phyloP scores from a whole-genome alignment of 106 monocot species.

The Gastrodia elata region DNA sequence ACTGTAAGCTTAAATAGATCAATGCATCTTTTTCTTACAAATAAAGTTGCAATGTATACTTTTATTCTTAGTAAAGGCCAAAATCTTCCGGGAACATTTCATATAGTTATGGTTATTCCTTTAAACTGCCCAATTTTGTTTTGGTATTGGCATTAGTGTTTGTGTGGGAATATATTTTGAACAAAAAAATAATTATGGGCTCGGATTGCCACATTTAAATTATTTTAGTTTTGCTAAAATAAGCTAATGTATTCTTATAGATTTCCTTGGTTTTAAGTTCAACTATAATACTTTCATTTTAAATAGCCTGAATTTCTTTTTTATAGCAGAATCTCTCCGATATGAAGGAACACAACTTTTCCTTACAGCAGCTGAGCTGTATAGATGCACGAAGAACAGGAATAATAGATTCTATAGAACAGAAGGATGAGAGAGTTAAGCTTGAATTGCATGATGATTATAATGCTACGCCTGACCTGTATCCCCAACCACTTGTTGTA shows the following conservation, averaged over 20 bases:
- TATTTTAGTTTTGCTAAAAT: background rate
- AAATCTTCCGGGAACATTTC: slow-evolving; percentile 10
- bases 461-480: background rate
- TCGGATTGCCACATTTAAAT: background rate
- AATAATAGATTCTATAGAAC: background rate
- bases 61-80: background rate
- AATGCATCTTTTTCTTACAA: slow-evolving; percentile 10
- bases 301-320: background rate
- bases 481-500: slow-evolving; percentile 4
- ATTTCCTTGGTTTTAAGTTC: slow-evolving; percentile 4
- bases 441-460: background rate
- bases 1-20: slow-evolving; percentile 1
- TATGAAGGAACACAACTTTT: slow-evolving; percentile 3
- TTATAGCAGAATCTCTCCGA: background rate
- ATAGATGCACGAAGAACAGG: background rate
- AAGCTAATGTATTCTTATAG: slow-evolving; percentile 4
- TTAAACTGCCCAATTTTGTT: background rate
- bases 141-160: background rate
- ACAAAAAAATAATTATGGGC: background rate
- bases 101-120: background rate
- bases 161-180: background rate
- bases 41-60: slow-evolving; percentile 10
- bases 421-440: background rate
- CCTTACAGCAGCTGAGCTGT: background rate
- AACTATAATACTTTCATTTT: background rate